phyloP scores from a whole-genome alignment of 139 green algal genomes.

The Medakamo hakoo region DNA sequence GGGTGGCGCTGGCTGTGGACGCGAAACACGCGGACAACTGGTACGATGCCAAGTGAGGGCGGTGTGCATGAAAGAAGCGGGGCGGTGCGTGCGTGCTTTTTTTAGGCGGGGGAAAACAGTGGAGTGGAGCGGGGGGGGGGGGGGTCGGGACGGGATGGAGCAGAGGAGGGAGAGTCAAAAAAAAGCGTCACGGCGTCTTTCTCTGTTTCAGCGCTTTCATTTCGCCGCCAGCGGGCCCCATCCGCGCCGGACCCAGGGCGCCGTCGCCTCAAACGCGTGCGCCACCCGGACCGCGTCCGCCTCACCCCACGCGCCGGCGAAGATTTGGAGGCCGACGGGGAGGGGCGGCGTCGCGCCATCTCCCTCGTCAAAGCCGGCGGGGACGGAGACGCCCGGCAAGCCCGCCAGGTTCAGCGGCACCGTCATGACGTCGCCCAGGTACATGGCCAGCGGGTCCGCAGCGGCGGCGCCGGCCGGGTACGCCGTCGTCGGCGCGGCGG shows the following conservation, averaged over 20 bases:
- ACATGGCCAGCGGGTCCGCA: constrained; percentile 77
- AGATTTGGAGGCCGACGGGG: constrained; percentile 67
- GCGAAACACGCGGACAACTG: constrained; percentile 78
- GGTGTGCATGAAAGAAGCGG: neutral
- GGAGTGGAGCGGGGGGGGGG: no score
- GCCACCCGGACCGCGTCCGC: constrained; percentile 39
- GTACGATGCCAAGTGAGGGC: constrained; percentile 92
- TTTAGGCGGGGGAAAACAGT: no score
- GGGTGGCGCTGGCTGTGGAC: constrained; percentile 77
- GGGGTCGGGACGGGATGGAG: no score
- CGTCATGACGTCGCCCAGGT: constrained; percentile 91
- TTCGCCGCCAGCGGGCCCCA: neutral
- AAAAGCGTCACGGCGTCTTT: no score
- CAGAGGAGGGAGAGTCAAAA: neutral
- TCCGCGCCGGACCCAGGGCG: neutral
- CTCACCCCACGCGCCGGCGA: constrained; percentile 57
- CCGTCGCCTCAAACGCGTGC: constrained; percentile 56
- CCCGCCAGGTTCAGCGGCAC: constrained; percentile 88
- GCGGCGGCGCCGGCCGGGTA: constrained; percentile 72
- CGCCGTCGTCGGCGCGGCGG: constrained; percentile 62
- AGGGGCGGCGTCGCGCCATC: constrained; percentile 15
- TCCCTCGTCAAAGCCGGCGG: constrained; percentile 32
- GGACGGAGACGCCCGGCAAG: constrained; percentile 65
- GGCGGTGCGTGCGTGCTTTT: neutral
- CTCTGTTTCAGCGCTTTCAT: no score